Base-by-base conservation (phyloP, 306 rosid species). In the Medicago arabica region DNA sequence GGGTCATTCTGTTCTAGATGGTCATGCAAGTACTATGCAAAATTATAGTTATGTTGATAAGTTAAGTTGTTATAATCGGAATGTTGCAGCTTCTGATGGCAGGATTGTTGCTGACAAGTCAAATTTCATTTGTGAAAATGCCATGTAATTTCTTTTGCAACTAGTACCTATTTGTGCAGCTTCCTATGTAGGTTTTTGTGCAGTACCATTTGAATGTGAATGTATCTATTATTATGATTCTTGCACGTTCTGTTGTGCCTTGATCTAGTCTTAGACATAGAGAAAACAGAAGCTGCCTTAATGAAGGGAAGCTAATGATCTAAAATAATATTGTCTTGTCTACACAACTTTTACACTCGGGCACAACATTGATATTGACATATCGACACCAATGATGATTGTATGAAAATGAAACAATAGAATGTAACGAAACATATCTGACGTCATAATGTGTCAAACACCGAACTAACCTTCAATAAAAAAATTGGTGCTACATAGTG, bases 1-100 rank as follows among this genome's bases (percentile, higher is more conserved):
- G 87, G 98, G 78, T 71, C 96, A 92, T 71, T 76, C 85, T 41
- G 96, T 92, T 64, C 69, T 90, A 2, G 73, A 84, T 7, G 98
- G 98, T 38, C 55, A 59, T 6, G 94, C 88, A 3, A 60, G 51
- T 11, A 92, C 96, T 2, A 7, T 2, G 18, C 98, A 90, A 72
- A 87, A 41, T 16, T 81, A 78, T 15, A 71, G 74, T 55, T 83
- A 86, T 67, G 34, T 6, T 12, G 90, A 80, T 72, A 62, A 25
- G 43, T 66, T 66, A 11, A 76, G 60, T 28, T 90, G 94, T 69
- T 92, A 86, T 72, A 46, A 75, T 2, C 60, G 87, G 63, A 16
- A 67, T 63, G 85, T 87, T 50, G 83, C 58, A 6, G 82, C 87
- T 6, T 16, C 67, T 36, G 11, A 77, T 80, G 92, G 92, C 69